These are phyloP conservation scores for Amaranthus palmeri DNA, from an alignment of 148 eudicot species.

Conservation along the genomic window DNA sequence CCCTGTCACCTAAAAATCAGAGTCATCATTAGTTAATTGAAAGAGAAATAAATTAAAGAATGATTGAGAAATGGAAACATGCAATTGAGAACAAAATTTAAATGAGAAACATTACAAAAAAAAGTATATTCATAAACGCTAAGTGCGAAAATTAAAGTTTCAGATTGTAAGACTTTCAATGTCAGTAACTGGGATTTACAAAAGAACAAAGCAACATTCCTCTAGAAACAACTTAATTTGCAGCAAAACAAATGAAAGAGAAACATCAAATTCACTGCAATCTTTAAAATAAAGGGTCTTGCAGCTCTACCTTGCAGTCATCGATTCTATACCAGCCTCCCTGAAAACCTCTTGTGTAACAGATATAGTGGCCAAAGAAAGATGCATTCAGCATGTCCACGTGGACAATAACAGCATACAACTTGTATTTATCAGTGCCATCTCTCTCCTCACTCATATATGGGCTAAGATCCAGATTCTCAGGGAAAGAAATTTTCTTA, in stretches of 20 bases:
- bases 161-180: neutral
- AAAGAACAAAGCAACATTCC: neutral
- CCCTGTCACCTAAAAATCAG: slow-evolving; percentile 46
- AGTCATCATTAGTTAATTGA: neutral
- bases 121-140: neutral
- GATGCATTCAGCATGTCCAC: slow-evolving; percentile 97
- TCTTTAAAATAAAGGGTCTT: neutral
- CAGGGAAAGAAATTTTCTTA: slow-evolving; percentile 79
- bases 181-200: neutral
- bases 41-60: neutral
- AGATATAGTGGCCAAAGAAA: slow-evolving; percentile 87
- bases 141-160: neutral
- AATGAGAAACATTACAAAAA: neutral
- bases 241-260: neutral
- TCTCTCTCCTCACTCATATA: slow-evolving; percentile 78
- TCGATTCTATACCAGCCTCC: slow-evolving; percentile 93
- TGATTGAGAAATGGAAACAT: neutral
- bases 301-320: slow-evolving; percentile 66
- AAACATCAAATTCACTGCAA: neutral
- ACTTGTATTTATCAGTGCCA: slow-evolving; percentile 55
- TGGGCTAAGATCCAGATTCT: slow-evolving; percentile 65
- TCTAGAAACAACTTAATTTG: neutral
- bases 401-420: slow-evolving; percentile 89
- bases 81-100: neutral
- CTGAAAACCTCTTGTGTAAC: slow-evolving; percentile 65